A percentile compares a stretch with the other conserved stretches of the same genome.
Conservation (phyloP, 78 protist genomes). For the Goniomonas avonlea region DNA sequence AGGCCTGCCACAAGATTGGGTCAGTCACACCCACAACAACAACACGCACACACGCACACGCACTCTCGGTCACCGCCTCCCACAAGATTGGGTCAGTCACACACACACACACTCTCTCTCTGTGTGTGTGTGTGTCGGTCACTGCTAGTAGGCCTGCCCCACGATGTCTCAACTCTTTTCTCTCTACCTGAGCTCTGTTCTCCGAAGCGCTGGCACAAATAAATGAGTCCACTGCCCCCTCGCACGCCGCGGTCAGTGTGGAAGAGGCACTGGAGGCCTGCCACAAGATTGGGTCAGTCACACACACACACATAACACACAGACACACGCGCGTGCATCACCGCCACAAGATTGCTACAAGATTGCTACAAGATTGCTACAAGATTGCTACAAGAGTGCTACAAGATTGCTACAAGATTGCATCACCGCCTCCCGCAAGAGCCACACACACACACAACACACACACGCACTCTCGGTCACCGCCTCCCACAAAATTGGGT, state of each 20-base stretch:
- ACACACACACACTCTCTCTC: not conserved
- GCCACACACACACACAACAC: no score
- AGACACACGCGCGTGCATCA: not conserved
- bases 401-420: no score
- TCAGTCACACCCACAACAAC: constrained; percentile 5
- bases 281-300: constrained; percentile 45
- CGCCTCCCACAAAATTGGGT: not conserved
- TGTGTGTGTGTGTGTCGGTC: not conserved
- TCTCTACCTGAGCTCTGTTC: constrained; percentile 85
- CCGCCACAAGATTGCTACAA: no score
- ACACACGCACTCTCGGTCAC: no score
- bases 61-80: not conserved
- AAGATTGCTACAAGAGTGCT: no score
- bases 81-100: not conserved
- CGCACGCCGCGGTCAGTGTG: constrained; percentile 38
- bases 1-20: constrained; percentile 57
- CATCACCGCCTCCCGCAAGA: not conserved
- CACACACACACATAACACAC: not conserved
- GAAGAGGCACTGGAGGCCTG: constrained; percentile 56
- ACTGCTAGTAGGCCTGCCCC: no score
- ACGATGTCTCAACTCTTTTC: no score
- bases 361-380: no score
- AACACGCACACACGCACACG: not conserved
- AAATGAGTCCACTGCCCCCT: constrained; percentile 5
- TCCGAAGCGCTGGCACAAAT: constrained; percentile 54